Percentiles rank a stretch among this genome's conserved stretches.
Conservation (phyloP, 495 filamentous ascomycete genomes). For the Tuber calosporum region DNA sequence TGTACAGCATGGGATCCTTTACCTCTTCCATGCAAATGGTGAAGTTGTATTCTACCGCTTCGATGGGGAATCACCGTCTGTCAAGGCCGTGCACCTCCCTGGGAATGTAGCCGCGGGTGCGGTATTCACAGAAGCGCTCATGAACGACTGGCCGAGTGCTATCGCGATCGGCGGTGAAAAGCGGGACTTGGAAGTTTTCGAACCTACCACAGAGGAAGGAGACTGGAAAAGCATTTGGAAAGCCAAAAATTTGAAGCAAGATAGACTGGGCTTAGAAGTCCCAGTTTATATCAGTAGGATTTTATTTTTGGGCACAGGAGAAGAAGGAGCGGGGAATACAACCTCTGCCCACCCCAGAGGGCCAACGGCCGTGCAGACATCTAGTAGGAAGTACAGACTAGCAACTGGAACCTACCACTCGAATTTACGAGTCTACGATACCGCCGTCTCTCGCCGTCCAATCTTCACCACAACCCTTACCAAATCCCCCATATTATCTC, state of each 20-base stretch:
- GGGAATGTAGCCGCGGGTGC: conserved; percentile 21
- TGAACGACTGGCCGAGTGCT: conserved; percentile 14
- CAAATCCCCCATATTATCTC: conserved; percentile 24
- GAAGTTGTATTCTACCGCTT: not conserved
- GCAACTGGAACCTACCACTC: conserved; percentile 31
- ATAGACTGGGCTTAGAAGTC: conserved; percentile 35
- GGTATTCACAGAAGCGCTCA: conserved; percentile 9
- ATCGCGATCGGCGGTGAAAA: conserved; percentile 30
- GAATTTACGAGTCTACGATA: conserved; percentile 36
- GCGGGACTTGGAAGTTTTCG: conserved; percentile 34
- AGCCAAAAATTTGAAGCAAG: conserved; percentile 34
- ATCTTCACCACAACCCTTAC: conserved; percentile 32
- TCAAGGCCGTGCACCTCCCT: not conserved
- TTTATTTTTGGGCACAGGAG: conserved; percentile 24
- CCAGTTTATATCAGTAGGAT: conserved; percentile 31
- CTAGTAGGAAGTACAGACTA: conserved; percentile 10
- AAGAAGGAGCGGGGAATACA: not conserved
- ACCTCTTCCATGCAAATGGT: not conserved
- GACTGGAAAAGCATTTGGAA: conserved; percentile 33
- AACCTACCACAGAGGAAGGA: conserved; percentile 16
- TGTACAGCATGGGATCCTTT: not conserved
- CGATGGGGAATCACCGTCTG: not conserved
- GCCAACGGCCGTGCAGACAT: not conserved
- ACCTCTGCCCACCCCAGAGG: not conserved
- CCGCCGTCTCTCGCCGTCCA: conserved; percentile 34